Conservation (phyloP, 2,329 filamentous ascomycete species). For the Periglandula ipomoeae region DNA sequence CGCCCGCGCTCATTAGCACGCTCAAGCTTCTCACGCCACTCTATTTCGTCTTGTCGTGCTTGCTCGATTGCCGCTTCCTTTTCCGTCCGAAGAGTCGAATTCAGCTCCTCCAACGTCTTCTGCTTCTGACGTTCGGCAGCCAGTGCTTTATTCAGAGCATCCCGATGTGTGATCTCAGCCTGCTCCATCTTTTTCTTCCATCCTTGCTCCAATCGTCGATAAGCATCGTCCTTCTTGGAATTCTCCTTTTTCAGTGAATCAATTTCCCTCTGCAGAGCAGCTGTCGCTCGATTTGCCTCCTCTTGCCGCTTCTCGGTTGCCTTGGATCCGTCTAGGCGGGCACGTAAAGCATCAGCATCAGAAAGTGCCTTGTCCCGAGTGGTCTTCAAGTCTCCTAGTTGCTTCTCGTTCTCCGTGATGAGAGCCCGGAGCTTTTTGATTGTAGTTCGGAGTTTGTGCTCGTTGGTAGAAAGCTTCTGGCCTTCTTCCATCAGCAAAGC, state of each 20-base stretch:
- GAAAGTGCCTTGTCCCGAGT: slow-evolving; percentile 49
- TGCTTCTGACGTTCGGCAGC: slow-evolving; percentile 53
- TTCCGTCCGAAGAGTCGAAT: slow-evolving; percentile 64
- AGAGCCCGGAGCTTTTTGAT: slow-evolving; percentile 73
- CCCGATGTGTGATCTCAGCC: slow-evolving; percentile 54
- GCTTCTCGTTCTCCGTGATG: slow-evolving; percentile 56
- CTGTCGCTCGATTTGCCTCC: slow-evolving; percentile 44
- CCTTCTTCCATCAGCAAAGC: slow-evolving; percentile 87
- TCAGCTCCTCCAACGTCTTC: slow-evolving; percentile 46
- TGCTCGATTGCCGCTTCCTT: slow-evolving; percentile 67
- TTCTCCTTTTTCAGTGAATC: slow-evolving; percentile 37
- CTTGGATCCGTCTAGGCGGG: slow-evolving; percentile 38
- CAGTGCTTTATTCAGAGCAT: slow-evolving; percentile 57
- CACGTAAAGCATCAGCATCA: slow-evolving; percentile 38
- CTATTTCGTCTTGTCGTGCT: slow-evolving; percentile 56
- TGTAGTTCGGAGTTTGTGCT: slow-evolving; percentile 72
- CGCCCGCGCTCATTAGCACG: slow-evolving; percentile 62
- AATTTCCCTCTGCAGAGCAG: slow-evolving; percentile 33
- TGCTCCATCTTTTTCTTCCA: slow-evolving; percentile 58
- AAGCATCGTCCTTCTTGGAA: slow-evolving; percentile 52
- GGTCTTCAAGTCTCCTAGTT: slow-evolving; percentile 48
- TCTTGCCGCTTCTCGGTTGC: slow-evolving; percentile 45
- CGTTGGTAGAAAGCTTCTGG: slow-evolving; percentile 73
- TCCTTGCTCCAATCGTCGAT: slow-evolving; percentile 61
- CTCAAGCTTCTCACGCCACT: slow-evolving; percentile 63